A percentile compares a stretch with the other conserved stretches of the same genome.
Conservation (phyloP, 2,329 filamentous ascomycete genomes). For the Decorospora gaudefroyi region DNA sequence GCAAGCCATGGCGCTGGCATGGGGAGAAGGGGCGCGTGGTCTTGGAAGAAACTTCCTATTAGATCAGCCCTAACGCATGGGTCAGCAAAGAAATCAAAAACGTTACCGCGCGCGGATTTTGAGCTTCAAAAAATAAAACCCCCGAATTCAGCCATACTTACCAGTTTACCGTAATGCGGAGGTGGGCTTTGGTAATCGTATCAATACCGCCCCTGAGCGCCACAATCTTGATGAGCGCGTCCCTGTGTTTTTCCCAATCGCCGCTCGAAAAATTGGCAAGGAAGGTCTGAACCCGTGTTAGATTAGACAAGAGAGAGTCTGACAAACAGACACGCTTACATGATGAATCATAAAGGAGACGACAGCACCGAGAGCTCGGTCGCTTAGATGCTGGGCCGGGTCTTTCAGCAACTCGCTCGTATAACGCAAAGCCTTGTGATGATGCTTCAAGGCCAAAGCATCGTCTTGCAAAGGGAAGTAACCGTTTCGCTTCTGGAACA, state of each 20-base stretch:
- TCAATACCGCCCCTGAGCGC: constrained; percentile 31
- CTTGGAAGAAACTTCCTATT: constrained; percentile 35
- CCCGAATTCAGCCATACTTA: constrained; percentile 8
- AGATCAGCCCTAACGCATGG: constrained; percentile 33
- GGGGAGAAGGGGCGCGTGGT: constrained; percentile 32
- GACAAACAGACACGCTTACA: constrained; percentile 16
- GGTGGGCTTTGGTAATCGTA: constrained; percentile 25
- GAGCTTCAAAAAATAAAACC: no score
- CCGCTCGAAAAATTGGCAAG: constrained; percentile 25
- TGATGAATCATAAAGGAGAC: constrained; percentile 36
- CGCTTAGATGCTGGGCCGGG: constrained; percentile 24
- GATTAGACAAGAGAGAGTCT: neutral
- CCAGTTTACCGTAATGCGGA: constrained; percentile 40
- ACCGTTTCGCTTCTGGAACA: constrained; percentile 27
- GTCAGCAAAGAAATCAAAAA: no score
- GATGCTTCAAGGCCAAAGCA: constrained; percentile 25
- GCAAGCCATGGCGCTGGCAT: constrained; percentile 30
- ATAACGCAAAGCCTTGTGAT: constrained; percentile 29
- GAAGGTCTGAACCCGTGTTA: constrained; percentile 19
- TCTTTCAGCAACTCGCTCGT: constrained; percentile 29
- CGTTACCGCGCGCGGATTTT: neutral
- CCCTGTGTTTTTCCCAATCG: constrained; percentile 32
- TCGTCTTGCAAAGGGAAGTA: constrained; percentile 29
- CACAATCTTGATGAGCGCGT: constrained; percentile 31
- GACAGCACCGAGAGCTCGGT: constrained; percentile 28